phyloP scores from a whole-genome alignment of 257 asterid species.

The Pogostemon cablin region DNA sequence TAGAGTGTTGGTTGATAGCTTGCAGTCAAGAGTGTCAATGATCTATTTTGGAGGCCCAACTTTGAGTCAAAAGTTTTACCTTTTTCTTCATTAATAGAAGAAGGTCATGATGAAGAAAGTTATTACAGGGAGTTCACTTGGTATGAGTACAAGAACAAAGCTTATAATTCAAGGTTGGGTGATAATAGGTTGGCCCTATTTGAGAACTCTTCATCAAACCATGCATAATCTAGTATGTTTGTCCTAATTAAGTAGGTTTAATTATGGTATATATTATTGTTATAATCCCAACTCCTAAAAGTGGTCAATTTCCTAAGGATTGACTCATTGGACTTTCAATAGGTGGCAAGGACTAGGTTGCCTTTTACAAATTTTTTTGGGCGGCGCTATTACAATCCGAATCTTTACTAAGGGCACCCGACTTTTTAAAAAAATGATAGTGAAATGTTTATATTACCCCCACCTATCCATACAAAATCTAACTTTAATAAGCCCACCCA shows the following conservation, averaged over 20 bases:
- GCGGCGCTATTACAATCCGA: too few relatives aligned
- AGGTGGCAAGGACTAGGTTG: slow-evolving; percentile 16
- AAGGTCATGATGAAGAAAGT: slow-evolving; percentile 45
- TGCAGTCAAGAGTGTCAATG: slow-evolving; percentile 54
- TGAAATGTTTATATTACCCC: too few relatives aligned
- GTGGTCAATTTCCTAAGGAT: neutral
- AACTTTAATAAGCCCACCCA: too few relatives aligned
- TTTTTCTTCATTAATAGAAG: slow-evolving; percentile 48
- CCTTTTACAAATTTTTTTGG: neutral
- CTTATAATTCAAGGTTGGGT: slow-evolving; percentile 51
- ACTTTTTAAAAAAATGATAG: too few relatives aligned
- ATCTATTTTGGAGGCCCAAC: slow-evolving; percentile 71
- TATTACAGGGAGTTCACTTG: slow-evolving; percentile 65
- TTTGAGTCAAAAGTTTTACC: slow-evolving; percentile 49
- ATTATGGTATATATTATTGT: neutral
- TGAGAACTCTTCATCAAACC: slow-evolving; percentile 34
- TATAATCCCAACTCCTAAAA: neutral
- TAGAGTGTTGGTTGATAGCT: slow-evolving; percentile 47
- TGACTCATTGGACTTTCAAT: slow-evolving; percentile 13
- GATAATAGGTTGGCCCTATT: slow-evolving; percentile 49
- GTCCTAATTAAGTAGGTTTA: neutral
- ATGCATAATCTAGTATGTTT: neutral
- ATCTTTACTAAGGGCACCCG: too few relatives aligned
- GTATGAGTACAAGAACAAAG: slow-evolving; percentile 59
- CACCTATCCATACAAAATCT: too few relatives aligned